These are phyloP conservation scores for Pythium pyrilobum DNA, from an alignment of 352 stramenopile genomes.

Conservation along the genomic window DNA sequence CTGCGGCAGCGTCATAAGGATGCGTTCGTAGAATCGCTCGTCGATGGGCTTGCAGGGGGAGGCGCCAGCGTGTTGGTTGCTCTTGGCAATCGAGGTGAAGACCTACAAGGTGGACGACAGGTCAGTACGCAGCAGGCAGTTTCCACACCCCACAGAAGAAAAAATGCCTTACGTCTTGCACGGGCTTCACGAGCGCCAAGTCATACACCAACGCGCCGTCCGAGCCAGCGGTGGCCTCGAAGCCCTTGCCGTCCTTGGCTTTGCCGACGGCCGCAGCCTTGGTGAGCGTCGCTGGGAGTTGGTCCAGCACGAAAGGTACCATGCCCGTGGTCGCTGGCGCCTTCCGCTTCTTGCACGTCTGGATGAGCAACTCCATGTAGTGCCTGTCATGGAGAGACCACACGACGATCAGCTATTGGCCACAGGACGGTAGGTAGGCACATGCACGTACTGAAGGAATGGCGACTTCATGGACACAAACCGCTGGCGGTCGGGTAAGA, in stretches of 20 bases:
- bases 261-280: constrained; percentile 71
- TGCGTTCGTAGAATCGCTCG: constrained; percentile 34
- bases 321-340: constrained; percentile 95
- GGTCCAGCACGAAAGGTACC: constrained; percentile 92
- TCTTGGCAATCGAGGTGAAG: background rate
- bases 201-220: constrained; percentile 95
- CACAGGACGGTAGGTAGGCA: background rate
- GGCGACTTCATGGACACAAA: constrained; percentile 67
- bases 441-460: constrained; percentile 37
- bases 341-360: constrained; percentile 90
- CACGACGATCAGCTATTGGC: background rate
- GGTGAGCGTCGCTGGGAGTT: constrained; percentile 64
- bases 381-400: constrained; percentile 18
- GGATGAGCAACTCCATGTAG: constrained; percentile 93
- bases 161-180: constrained; percentile 29
- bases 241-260: constrained; percentile 78
- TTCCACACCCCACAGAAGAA: no score
- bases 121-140: background rate
- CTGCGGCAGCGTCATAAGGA: constrained; percentile 46
- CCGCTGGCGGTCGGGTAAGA: constrained; percentile 90
- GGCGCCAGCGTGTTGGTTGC: no score
- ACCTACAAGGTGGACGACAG: constrained; percentile 12
- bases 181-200: constrained; percentile 75
- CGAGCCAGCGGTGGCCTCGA: constrained; percentile 86
- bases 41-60: constrained; percentile 4